Conservation (phyloP, 176 grass and related monocot genomes). For the Bromus sterilis region DNA sequence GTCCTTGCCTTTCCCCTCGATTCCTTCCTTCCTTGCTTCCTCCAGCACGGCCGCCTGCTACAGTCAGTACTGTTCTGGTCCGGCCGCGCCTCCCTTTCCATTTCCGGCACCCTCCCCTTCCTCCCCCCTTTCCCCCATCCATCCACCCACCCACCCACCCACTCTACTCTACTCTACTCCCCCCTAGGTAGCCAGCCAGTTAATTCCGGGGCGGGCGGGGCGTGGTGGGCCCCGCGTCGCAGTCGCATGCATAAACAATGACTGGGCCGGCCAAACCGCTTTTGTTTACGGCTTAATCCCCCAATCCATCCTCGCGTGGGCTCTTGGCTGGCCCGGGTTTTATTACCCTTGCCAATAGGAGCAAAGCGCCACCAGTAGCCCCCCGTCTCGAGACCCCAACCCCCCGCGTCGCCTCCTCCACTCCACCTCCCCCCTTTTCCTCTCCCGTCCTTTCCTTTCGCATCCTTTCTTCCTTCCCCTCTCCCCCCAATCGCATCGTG, state of each 20-base stretch:
- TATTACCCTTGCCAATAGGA: conserved; percentile 24
- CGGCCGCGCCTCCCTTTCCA: conserved; percentile 32
- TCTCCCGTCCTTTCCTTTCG: neutral
- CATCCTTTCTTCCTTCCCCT: neutral
- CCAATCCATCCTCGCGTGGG: conserved; percentile 29
- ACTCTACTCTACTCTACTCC: neutral
- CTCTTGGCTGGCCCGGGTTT: neutral
- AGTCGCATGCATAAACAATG: conserved; percentile 36
- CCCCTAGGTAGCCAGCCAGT: neutral
- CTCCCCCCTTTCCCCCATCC: neutral
- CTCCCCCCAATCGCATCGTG: conserved; percentile 9
- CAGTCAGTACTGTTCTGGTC: conserved; percentile 28
- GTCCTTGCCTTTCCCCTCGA: neutral
- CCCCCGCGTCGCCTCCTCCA: neutral
- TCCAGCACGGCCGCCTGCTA: conserved; percentile 28
- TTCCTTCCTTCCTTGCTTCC: neutral
- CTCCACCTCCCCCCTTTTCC: neutral
- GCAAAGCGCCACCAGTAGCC: too few relatives aligned
- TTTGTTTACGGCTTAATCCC: conserved; percentile 9
- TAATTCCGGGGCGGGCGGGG: too few relatives aligned
- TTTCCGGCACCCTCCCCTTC: conserved; percentile 34
- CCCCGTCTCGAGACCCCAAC: conserved; percentile 14
- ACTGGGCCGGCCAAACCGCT: conserved; percentile 21
- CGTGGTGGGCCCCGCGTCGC: neutral
- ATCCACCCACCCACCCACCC: neutral